Percentiles rank a stretch among this genome's conserved stretches.
phyloP scores from a whole-genome alignment of 2,329 filamentous ascomycete genomes.

The Dichotomopilus funicola region DNA sequence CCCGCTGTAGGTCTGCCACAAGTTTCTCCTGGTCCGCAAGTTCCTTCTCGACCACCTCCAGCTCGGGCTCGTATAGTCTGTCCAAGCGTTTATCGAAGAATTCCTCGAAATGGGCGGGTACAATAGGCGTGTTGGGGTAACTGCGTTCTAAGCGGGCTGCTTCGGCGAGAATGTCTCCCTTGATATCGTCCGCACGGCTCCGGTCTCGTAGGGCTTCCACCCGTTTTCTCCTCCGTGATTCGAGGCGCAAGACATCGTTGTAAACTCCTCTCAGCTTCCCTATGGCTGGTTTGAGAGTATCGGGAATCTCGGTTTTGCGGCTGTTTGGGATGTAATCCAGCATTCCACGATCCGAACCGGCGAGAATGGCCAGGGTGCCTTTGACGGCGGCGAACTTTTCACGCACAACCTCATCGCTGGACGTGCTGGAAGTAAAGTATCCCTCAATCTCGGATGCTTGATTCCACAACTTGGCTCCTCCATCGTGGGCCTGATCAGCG shows the following conservation, averaged over 20 bases:
- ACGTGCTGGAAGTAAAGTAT: slow-evolving; percentile 64
- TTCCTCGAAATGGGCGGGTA: slow-evolving; percentile 83
- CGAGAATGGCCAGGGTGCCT: slow-evolving; percentile 66
- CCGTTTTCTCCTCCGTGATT: slow-evolving; percentile 72
- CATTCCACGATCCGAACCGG: slow-evolving; percentile 71
- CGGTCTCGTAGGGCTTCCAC: slow-evolving; percentile 74
- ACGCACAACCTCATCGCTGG: slow-evolving; percentile 57
- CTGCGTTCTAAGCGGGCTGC: slow-evolving; percentile 78
- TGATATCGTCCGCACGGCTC: slow-evolving; percentile 81
- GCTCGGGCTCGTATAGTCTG: slow-evolving; percentile 68
- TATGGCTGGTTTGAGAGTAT: slow-evolving; percentile 72
- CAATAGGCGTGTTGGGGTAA: slow-evolving; percentile 76
- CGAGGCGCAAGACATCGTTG: slow-evolving; percentile 78
- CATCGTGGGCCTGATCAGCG: slow-evolving; percentile 47
- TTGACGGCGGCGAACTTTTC: slow-evolving; percentile 74
- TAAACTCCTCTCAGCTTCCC: slow-evolving; percentile 70
- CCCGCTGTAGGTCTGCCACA: slow-evolving; percentile 60
- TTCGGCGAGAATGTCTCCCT: slow-evolving; percentile 74
- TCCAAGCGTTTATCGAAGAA: slow-evolving; percentile 80
- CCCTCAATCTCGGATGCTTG: slow-evolving; percentile 75
- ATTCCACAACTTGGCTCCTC: slow-evolving; percentile 62
- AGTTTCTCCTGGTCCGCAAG: slow-evolving; percentile 69
- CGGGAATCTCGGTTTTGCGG: slow-evolving; percentile 68
- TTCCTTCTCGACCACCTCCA: slow-evolving; percentile 65
- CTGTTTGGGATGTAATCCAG: slow-evolving; percentile 88